These are phyloP conservation scores for Westerdykella aurantiaca DNA, from an alignment of 2,329 filamentous ascomycete species.

Conservation along the genomic window DNA sequence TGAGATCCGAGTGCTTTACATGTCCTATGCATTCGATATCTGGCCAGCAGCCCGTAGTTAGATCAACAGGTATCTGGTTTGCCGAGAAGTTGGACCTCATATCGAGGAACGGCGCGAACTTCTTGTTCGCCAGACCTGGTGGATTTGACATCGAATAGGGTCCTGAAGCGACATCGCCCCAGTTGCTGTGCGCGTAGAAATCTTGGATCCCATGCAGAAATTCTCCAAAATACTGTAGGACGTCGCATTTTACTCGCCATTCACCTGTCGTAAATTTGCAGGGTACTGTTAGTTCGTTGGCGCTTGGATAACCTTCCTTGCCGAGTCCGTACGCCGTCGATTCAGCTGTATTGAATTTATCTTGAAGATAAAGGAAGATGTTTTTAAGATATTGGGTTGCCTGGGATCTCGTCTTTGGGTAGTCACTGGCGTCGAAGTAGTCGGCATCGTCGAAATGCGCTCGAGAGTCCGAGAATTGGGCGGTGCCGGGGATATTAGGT, in stretches of 20 bases:
- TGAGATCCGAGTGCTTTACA: no score
- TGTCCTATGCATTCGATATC: no score
- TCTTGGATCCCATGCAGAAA: constrained; percentile 8
- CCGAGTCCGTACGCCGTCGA: constrained; percentile 5
- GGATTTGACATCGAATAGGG: constrained; percentile 2
- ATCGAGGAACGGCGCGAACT: background rate
- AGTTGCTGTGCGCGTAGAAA: constrained; percentile 7
- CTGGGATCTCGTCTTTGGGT: constrained; percentile 1
- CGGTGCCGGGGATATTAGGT: background rate
- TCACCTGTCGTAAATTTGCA: no score
- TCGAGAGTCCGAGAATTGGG: no score
- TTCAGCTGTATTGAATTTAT: no score
- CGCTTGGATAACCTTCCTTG: background rate
- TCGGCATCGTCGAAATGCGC: constrained; percentile 9
- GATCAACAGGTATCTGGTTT: no score
- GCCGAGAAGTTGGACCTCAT: no score
- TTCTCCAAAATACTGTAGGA: constrained; percentile 6
- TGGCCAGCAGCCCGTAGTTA: no score
- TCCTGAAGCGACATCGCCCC: background rate
- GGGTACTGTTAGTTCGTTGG: no score
- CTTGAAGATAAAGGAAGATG: no score
- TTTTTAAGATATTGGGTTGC: constrained; percentile 2
- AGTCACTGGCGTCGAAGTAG: constrained; percentile 2
- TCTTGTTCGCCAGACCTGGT: constrained; percentile 1
- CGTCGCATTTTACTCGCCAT: constrained; percentile 6